These are phyloP conservation scores for Trametes pubescens DNA, from an alignment of 1,284 basidiomycete genomes.

Conservation along the genomic window DNA sequence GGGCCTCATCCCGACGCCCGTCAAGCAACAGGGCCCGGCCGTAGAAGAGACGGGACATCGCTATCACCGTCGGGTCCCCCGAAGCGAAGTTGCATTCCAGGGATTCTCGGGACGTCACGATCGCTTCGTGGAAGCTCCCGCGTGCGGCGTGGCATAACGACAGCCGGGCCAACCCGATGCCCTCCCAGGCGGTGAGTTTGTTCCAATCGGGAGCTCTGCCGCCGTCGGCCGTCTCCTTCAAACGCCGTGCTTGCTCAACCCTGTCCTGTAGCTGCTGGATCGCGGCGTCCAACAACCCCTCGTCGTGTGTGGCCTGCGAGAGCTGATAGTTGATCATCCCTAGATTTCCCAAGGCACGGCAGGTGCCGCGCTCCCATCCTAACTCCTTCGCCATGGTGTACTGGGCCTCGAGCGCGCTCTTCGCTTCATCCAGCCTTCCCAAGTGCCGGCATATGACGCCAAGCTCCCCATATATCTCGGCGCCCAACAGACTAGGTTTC, in stretches of 20 bases:
- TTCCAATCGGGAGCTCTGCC: background rate
- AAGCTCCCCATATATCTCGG: slow-evolving; percentile 1
- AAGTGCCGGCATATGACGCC: background rate
- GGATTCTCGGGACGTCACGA: background rate
- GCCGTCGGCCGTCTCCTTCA: background rate
- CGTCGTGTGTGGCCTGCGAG: background rate
- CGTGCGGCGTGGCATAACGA: slow-evolving; percentile 1
- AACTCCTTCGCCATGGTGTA: background rate
- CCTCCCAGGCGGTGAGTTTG: background rate
- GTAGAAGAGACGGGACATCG: slow-evolving; percentile 7
- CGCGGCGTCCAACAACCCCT: background rate
- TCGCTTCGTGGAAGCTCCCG: background rate
- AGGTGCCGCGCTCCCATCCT: background rate
- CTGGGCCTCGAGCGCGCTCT: background rate
- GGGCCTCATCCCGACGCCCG: background rate
- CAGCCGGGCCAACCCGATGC: slow-evolving; percentile 5
- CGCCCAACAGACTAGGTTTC: background rate
- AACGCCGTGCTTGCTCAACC: background rate
- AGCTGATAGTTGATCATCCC: slow-evolving; percentile 10
- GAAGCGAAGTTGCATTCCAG: background rate
- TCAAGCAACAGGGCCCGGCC: slow-evolving; percentile 1
- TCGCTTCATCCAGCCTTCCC: slow-evolving; percentile 1
- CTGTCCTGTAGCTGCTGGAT: background rate
- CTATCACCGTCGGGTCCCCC: slow-evolving; percentile 3
- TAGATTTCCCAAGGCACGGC: slow-evolving; percentile 6